Conservation (phyloP, 768 basidiomycete genomes). For the Trametes cingulata region DNA sequence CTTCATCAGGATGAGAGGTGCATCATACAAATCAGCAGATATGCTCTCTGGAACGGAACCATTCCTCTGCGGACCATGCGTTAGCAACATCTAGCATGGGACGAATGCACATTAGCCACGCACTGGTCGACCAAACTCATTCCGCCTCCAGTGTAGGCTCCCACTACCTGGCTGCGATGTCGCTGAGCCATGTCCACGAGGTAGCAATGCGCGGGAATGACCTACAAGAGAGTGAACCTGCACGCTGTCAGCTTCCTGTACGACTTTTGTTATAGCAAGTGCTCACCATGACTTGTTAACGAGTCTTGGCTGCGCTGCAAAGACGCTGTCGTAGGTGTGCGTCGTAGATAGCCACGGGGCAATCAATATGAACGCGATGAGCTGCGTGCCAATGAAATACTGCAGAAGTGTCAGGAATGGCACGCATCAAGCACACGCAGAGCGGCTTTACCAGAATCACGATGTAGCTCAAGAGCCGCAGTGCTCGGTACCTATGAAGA, state of each 20-base stretch:
- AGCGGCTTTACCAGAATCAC: conserved; percentile 43
- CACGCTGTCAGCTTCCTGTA: neutral
- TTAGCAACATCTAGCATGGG: too few species aligned
- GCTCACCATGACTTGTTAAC: conserved; percentile 64
- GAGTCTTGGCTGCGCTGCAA: conserved; percentile 46
- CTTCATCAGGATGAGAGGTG: neutral
- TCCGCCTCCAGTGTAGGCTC: conserved; percentile 68
- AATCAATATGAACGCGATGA: conserved; percentile 57
- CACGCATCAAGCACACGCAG: neutral
- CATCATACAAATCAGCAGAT: conserved; percentile 56
- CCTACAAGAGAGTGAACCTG: conserved; percentile 21
- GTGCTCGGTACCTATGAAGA: conserved; percentile 40
- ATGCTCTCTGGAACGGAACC: conserved; percentile 69
- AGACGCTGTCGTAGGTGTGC: conserved; percentile 49
- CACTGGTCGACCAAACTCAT: conserved; percentile 64
- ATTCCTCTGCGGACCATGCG: conserved; percentile 48
- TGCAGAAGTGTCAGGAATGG: conserved; percentile 36
- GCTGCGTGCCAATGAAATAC: conserved; percentile 66
- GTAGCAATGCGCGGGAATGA: neutral
- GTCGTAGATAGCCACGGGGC: conserved; percentile 58
- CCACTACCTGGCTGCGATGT: conserved; percentile 22
- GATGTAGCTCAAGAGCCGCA: conserved; percentile 52
- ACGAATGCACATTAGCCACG: too few species aligned
- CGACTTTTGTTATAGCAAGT: neutral
- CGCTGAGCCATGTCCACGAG: neutral